Conservation (phyloP, 176 grass and related monocot species). For the Oryza meridionalis region DNA sequence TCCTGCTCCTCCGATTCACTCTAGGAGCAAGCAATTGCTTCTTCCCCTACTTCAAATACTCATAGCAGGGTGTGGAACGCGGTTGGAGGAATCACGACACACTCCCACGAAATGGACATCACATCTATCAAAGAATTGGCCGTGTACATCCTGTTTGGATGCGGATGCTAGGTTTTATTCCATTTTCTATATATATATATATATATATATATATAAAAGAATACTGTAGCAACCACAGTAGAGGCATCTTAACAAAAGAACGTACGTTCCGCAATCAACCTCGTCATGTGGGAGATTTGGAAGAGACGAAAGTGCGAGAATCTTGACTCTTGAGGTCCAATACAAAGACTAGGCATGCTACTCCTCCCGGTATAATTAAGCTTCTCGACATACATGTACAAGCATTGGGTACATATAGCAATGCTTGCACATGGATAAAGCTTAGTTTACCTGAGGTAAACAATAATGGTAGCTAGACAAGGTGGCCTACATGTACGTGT, state of each 20-base stretch:
- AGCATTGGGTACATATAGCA: not conserved
- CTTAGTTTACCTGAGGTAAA: not conserved
- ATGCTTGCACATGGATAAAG: not conserved
- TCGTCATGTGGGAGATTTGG: not conserved
- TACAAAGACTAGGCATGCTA: not conserved
- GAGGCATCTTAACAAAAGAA: not conserved
- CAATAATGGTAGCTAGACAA: conserved; percentile 9
- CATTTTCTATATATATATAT: too few relatives aligned
- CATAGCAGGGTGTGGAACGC: not conserved
- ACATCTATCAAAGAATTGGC: not conserved
- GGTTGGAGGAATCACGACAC: not conserved
- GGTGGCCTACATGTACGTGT: not conserved
- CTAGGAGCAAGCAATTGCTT: too few relatives aligned
- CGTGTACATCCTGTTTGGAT: too few relatives aligned
- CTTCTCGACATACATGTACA: not conserved
- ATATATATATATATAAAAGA: not conserved
- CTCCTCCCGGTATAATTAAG: not conserved
- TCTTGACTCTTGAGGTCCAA: not conserved
- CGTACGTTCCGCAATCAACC: too few relatives aligned
- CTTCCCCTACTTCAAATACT: not conserved
- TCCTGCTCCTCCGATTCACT: not conserved
- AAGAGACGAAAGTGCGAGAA: not conserved
- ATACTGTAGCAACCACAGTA: not conserved
- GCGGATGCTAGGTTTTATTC: too few relatives aligned
- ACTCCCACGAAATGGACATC: not conserved